Evolutionary conservation across 495 filamentous ascomycete genomes (phyloP), one percentile per base, ranked within the genome.

Genomic region (Penicillium paradoxum): DNA sequence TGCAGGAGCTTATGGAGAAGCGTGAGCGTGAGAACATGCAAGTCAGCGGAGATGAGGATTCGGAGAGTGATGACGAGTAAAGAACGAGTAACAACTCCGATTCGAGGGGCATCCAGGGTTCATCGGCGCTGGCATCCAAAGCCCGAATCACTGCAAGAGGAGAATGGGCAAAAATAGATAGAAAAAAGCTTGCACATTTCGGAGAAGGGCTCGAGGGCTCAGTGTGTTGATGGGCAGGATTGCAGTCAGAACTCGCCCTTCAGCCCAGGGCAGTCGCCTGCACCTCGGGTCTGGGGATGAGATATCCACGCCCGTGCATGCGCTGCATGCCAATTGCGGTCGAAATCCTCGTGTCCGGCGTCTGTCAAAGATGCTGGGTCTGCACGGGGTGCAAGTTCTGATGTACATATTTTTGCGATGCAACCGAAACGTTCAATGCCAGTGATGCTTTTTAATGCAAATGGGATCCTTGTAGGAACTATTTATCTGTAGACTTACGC

Each of bases 1-100:
- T 98, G 59, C 88, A 96, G 71, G 95, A 92, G 40, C 79, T 98
- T 53, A 98, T 98, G 93, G 93, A 97, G 77, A 97, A 97, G 84
- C 84, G 90, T 56, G 93, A 96, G 79, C 85, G 91, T 55, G 93
- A 98, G 82, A 97, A 97, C 75, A 86, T 85, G 69, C 89, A 97
- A 70, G 89, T 98, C 51, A 95, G 89, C 65, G 93, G 93, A 42
- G 93, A 98, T 67, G 95, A 97, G 78, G 79, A 88, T 71, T 93
- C 88, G 60, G 91, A 93, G 71, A 92, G 87, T 59, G 93, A 97
- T 64, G 93, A 96, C 40, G 73, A 72, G 57, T 77, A 77, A 73
- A 53, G n/a, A n/a, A 37, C 15, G 34, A 37, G 38, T 19, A n/a
- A 46, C 44, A 27, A 33, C 42, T 59, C 14, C 33, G 45, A 53